A percentile compares a stretch with the other conserved stretches of the same genome.
Evolutionary conservation across 2,329 filamentous ascomycete genomes (phyloP).

Genomic region (Microdochium paspali): DNA sequence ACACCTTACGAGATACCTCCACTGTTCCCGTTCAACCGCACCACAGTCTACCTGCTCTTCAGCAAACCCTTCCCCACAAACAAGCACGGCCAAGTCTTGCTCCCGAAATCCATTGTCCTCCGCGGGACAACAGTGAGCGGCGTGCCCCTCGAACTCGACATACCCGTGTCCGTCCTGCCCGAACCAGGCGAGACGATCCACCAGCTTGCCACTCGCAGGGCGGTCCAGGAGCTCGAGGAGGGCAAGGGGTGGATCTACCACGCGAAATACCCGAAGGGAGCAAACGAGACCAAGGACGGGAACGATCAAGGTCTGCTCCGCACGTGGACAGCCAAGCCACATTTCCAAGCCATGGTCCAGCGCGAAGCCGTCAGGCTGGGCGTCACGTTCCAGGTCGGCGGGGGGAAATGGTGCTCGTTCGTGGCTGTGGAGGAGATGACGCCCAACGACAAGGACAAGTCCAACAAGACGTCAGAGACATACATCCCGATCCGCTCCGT

Average conservation of each 20-base stretch:
- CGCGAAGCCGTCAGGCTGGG: conserved; percentile 59
- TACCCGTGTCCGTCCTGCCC: conserved; percentile 45
- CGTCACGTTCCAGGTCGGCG: conserved; percentile 52
- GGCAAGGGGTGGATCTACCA: conserved; percentile 56
- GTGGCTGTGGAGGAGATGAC: conserved; percentile 48
- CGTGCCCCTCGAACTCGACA: conserved; percentile 47
- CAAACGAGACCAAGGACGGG: not conserved
- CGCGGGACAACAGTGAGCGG: conserved; percentile 46
- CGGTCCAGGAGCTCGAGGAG: conserved; percentile 60
- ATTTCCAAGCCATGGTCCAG: conserved; percentile 50
- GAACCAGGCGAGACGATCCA: conserved; percentile 49
- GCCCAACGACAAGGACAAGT: too few relatives aligned
- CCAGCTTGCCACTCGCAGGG: conserved; percentile 60
- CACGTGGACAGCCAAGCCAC: conserved; percentile 32
- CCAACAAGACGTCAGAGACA: too few relatives aligned
- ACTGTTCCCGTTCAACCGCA: conserved; percentile 58
- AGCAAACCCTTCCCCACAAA: conserved; percentile 28
- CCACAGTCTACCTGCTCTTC: conserved; percentile 56
- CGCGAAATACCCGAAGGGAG: conserved; percentile 19
- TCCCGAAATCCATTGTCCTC: conserved; percentile 42
- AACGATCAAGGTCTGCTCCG: not conserved
- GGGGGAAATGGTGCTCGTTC: conserved; percentile 62
- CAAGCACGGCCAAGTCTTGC: conserved; percentile 28
- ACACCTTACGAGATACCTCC: conserved; percentile 53
- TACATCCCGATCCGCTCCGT: too few relatives aligned